A percentile compares a stretch with the other conserved stretches of the same genome.
Conservation (phyloP, 1,284 basidiomycete genomes). For the Ceratobasidium sp. region DNA sequence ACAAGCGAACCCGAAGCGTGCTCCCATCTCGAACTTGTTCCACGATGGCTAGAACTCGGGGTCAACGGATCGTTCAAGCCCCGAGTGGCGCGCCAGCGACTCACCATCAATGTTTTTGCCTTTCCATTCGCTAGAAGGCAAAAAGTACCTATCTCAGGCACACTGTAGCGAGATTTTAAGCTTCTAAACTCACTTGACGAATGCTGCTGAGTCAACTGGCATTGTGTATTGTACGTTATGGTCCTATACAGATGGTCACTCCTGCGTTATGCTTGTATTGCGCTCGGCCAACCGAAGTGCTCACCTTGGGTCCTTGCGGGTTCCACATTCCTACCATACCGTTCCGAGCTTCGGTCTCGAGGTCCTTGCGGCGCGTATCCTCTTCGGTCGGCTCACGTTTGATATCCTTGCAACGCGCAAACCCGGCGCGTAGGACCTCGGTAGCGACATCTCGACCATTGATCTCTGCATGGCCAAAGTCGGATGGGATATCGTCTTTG, state of each 20-base stretch:
- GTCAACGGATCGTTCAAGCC: constrained; percentile 17
- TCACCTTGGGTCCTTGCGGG: constrained; percentile 77
- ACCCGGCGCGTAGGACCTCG: constrained; percentile 84
- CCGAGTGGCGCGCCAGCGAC: constrained; percentile 39
- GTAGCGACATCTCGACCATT: constrained; percentile 75
- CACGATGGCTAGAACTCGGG: constrained; percentile 71
- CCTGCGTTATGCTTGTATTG: constrained; percentile 32
- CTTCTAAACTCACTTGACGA: constrained; percentile 58
- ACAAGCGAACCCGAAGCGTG: constrained; percentile 85
- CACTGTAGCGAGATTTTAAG: not conserved
- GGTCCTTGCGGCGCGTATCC: constrained; percentile 73
- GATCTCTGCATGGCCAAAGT: constrained; percentile 77
- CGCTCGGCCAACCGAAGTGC: constrained; percentile 44
- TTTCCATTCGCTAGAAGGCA: constrained; percentile 74
- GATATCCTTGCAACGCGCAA: constrained; percentile 90
- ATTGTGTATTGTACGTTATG: constrained; percentile 82
- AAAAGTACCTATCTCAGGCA: constrained; percentile 16
- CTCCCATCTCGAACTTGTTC: constrained; percentile 95
- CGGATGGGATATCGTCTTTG: constrained; percentile 69
- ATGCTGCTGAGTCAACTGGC: constrained; percentile 88
- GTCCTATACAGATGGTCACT: constrained; percentile 57
- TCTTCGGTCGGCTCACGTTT: constrained; percentile 81
- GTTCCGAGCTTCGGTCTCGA: constrained; percentile 80
- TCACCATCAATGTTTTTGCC: constrained; percentile 86
- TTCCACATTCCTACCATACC: constrained; percentile 88